These are phyloP conservation scores for Colletotrichum tropicicola DNA, from an alignment of 2,329 filamentous ascomycete species.

Conservation along the genomic window DNA sequence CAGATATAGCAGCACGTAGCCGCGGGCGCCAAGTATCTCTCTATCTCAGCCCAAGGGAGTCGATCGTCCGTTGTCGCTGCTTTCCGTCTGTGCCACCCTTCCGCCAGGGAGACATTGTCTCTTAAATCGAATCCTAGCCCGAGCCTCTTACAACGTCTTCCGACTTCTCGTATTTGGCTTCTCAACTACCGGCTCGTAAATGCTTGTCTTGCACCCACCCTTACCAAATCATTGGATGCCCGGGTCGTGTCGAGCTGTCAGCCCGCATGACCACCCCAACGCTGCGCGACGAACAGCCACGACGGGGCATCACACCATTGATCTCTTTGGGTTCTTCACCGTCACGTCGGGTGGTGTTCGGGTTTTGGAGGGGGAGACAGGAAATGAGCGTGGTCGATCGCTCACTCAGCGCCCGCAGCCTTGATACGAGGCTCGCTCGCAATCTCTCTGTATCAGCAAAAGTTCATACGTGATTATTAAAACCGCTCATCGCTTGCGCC, in stretches of 20 bases:
- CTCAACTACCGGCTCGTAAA: neutral
- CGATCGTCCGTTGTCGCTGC: neutral
- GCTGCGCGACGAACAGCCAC: neutral
- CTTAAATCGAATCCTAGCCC: neutral
- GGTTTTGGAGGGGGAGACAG: too few relatives aligned
- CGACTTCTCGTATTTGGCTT: too few relatives aligned
- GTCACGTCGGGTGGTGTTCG: too few relatives aligned
- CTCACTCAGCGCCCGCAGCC: too few relatives aligned
- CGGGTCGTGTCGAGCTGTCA: neutral
- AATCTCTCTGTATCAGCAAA: too few relatives aligned
- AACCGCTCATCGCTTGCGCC: too few relatives aligned
- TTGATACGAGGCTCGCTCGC: too few relatives aligned
- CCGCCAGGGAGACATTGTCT: neutral
- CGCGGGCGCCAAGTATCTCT: neutral
- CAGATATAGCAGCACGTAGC: neutral
- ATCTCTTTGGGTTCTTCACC: too few relatives aligned
- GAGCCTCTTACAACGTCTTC: neutral
- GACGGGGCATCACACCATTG: constrained; percentile 2
- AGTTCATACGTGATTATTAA: too few relatives aligned
- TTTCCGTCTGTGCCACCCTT: constrained; percentile 8
- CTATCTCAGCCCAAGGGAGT: neutral
- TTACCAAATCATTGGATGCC: neutral
- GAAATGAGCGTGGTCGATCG: too few relatives aligned
- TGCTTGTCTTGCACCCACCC: neutral
- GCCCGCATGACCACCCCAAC: neutral